Evolutionary conservation across 306 rosid genomes (phyloP), one percentile per base, ranked within the genome.

Genomic region (Mimosa bimucronata): DNA sequence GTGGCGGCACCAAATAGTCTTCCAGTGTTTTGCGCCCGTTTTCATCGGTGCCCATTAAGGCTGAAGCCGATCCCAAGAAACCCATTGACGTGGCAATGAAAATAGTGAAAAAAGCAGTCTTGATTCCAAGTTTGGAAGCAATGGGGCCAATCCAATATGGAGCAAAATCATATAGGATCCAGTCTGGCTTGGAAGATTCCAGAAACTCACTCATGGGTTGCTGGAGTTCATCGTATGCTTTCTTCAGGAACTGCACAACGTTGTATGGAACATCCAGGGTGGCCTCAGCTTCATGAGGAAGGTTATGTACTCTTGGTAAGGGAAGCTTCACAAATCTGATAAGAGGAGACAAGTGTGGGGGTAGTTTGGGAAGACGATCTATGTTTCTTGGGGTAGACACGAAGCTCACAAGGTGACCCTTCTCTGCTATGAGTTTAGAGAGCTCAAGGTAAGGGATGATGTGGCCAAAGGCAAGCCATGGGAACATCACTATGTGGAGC

Each of bases 361-460:
- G 85, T 69, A 79, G 66, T 21, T 80, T 75, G 0, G 88, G 91
- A 45, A 86, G 86, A 19, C 89, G 88, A 26, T 81, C 80, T 23
- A 86, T 83, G 83, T 88, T 88, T 76, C 50, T 53, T 0, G 89
- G 88, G 38, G 89, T 82, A 45, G 89, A 88, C 2, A 86, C 45
- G 79, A 86, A 88, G 62, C 86, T 81, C 14, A 86, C 67, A 2
- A 14, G 62, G 77, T 86, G 89, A 30, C 89, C 91, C 77, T 82
- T 86, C 42, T 48, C 79, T 55, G 87, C 88, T 0, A 85, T 80
- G 26, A 77, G 84, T 71, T 75, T 88, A 45, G 86, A 75, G 4
- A 88, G 87, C 42, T 88, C 77, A 1, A 88, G 80, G 75, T 9
- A 75, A 0, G 89, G 89, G 16, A 81, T 62, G 68, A 88, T 66